Percentiles rank a stretch among this genome's conserved stretches.
Evolutionary conservation across 495 filamentous ascomycete genomes (phyloP).

Genomic region (Terfezia boudieri): DNA sequence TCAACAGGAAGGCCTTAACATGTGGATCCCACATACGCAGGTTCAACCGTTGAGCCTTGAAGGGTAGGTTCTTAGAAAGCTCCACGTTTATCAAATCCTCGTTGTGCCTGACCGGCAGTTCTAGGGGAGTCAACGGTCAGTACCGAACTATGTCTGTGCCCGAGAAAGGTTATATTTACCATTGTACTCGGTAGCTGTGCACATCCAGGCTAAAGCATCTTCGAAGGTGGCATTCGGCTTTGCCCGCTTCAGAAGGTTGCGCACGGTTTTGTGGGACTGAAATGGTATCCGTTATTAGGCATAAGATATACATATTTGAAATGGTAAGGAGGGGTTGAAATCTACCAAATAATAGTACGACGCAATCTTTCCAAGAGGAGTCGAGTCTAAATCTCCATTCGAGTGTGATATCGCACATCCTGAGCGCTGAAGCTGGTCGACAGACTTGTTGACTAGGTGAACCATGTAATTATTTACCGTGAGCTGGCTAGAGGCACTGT

Average conservation of each 20-base stretch:
- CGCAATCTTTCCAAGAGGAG: slow-evolving; percentile 89
- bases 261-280: slow-evolving; percentile 72
- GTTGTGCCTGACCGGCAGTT: slow-evolving; percentile 95
- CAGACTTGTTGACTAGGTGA: slow-evolving; percentile 64
- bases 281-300: background rate
- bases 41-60: slow-evolving; percentile 38
- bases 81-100: slow-evolving; percentile 96
- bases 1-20: slow-evolving; percentile 81
- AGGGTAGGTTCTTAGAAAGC: slow-evolving; percentile 54
- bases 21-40: slow-evolving; percentile 96
- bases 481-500: slow-evolving; percentile 60
- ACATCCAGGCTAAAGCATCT: slow-evolving; percentile 87
- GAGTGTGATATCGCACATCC: slow-evolving; percentile 57
- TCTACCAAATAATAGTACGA: slow-evolving; percentile 79
- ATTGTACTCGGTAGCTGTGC: slow-evolving; percentile 79
- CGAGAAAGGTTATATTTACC: background rate
- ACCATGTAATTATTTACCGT: slow-evolving; percentile 84
- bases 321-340: background rate
- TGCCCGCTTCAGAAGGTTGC: slow-evolving; percentile 51
- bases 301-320: background rate
- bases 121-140: slow-evolving; percentile 14
- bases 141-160: too few species aligned
- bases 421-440: slow-evolving; percentile 58
- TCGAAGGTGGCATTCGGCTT: slow-evolving; percentile 57
- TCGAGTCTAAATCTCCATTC: slow-evolving; percentile 78